phyloP scores from a whole-genome alignment of 2,329 filamentous ascomycete genomes.

The Colletotrichum lentis region DNA sequence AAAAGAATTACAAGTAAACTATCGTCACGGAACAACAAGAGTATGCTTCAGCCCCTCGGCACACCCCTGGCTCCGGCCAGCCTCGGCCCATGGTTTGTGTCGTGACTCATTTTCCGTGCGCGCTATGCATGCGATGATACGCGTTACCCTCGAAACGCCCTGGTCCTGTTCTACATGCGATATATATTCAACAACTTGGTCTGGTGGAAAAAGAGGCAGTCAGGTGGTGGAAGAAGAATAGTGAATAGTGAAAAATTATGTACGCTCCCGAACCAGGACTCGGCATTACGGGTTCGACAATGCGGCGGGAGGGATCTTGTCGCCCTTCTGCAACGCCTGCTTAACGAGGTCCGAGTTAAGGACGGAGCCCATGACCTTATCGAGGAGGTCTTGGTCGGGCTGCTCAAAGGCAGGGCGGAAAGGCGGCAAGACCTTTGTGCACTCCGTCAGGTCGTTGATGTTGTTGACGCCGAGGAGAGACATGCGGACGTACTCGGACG shows the following conservation, averaged over 20 bases:
- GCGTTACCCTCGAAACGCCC: conserved; percentile 5
- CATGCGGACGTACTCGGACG: conserved; percentile 62
- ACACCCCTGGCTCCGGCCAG: conserved; percentile 32
- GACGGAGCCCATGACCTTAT: conserved; percentile 21
- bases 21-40: background rate
- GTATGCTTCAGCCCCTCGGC: background rate
- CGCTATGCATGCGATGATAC: background rate
- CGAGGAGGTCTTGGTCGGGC: conserved; percentile 29
- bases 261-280: background rate
- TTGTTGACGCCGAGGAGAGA: conserved; percentile 65
- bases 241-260: background rate
- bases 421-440: conserved; percentile 60
- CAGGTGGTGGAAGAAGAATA: background rate
- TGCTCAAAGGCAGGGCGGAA: conserved; percentile 37
- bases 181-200: background rate
- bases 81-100: conserved; percentile 27
- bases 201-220: background rate
- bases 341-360: conserved; percentile 22
- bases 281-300: conserved; percentile 4
- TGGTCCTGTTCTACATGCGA: conserved; percentile 8
- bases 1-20: background rate
- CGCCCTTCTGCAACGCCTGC: conserved; percentile 30
- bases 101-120: background rate
- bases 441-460: conserved; percentile 64
- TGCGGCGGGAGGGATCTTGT: conserved; percentile 33